phyloP scores from a whole-genome alignment of 805 yeast genomes.

The Yarrowia sp. region DNA sequence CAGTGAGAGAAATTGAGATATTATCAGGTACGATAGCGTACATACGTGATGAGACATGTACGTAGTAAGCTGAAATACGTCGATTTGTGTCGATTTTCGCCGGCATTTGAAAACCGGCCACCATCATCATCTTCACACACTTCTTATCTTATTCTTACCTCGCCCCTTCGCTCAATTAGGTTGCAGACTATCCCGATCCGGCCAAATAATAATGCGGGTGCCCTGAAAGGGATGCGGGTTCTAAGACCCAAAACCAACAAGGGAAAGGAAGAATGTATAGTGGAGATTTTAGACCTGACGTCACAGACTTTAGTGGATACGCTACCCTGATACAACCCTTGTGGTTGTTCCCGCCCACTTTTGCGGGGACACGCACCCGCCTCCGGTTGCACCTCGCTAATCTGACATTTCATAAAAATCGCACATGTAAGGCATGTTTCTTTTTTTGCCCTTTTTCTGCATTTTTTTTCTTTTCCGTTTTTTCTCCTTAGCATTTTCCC shows the following conservation, averaged over 20 bases:
- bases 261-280: slow-evolving; percentile 20
- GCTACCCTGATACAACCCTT: neutral
- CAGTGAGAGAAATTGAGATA: neutral
- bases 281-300: neutral
- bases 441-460: too few relatives aligned
- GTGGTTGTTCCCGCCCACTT: too few relatives aligned
- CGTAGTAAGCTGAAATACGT: too few relatives aligned
- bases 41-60: too few relatives aligned
- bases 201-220: slow-evolving; percentile 26
- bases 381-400: neutral
- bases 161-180: slow-evolving; percentile 14
- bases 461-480: too few relatives aligned
- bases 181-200: neutral
- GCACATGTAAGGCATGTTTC: too few relatives aligned
- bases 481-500: neutral
- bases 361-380: too few relatives aligned
- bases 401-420: neutral
- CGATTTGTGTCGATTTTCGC: too few relatives aligned
- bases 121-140: too few relatives aligned
- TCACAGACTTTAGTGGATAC: neutral
- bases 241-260: slow-evolving; percentile 16
- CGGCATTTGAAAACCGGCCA: too few relatives aligned
- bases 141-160: too few relatives aligned
- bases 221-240: slow-evolving; percentile 19
- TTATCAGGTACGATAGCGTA: neutral